Conservation (phyloP, 495 filamentous ascomycete genomes). For the Podospora appendiculata region DNA sequence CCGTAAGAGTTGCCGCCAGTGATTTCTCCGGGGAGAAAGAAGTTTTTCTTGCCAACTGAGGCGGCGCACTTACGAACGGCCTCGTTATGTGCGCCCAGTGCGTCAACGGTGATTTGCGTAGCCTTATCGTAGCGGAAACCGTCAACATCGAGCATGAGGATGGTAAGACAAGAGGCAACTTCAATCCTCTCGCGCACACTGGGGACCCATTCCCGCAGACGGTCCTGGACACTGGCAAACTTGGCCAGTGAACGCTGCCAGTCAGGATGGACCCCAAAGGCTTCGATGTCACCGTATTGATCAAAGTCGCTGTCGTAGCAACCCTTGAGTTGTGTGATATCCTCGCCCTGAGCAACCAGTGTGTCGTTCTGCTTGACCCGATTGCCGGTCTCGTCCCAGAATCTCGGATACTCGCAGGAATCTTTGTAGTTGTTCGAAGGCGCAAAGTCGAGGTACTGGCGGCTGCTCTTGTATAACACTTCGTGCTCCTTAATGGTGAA, state of each 20-base stretch:
- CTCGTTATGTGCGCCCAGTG: constrained; percentile 47
- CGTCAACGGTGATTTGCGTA: constrained; percentile 53
- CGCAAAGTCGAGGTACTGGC: constrained; percentile 53
- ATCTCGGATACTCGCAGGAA: constrained; percentile 55
- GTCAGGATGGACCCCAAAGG: constrained; percentile 59
- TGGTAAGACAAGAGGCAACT: constrained; percentile 56
- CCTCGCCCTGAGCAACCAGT: neutral
- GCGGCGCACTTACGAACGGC: constrained; percentile 47
- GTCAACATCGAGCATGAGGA: constrained; percentile 57
- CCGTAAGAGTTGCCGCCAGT: constrained; percentile 54
- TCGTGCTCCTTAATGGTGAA: constrained; percentile 47
- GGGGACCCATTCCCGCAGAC: constrained; percentile 60
- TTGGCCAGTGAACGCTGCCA: constrained; percentile 59
- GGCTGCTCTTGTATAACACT: constrained; percentile 46
- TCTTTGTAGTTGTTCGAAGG: constrained; percentile 48
- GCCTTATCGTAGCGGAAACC: constrained; percentile 63
- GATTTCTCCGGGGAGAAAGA: constrained; percentile 58
- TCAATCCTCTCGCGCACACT: constrained; percentile 51
- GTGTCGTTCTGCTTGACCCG: constrained; percentile 19
- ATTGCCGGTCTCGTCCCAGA: constrained; percentile 56
- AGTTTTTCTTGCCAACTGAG: constrained; percentile 51
- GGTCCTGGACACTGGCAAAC: constrained; percentile 65
- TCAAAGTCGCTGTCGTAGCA: constrained; percentile 64
- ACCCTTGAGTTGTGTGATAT: constrained; percentile 26
- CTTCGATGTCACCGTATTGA: constrained; percentile 55